Percentiles rank a stretch among this genome's conserved stretches.
These are phyloP conservation scores for Suhomyces maxii DNA, from an alignment of 1,139 yeast species.

Conservation along the genomic window DNA sequence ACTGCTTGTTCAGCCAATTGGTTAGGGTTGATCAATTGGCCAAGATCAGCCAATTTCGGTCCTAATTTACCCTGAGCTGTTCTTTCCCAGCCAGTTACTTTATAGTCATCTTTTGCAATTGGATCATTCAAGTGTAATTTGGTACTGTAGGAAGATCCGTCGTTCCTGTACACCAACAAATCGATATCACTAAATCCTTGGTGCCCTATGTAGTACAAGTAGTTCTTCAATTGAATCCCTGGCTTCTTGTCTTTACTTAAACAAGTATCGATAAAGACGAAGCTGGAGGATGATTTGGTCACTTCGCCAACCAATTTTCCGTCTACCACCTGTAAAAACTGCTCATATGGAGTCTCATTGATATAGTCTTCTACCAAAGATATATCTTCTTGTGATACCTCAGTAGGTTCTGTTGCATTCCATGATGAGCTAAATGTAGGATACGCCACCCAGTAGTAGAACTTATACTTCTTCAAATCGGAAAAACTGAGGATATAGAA, in stretches of 20 bases:
- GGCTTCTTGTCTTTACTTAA: constrained; percentile 44
- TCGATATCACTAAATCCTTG: constrained; percentile 38
- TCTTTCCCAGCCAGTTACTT: constrained; percentile 87
- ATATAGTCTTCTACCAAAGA: neutral
- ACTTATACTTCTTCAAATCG: constrained; percentile 84
- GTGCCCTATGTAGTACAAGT: constrained; percentile 53
- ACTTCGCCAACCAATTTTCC: neutral
- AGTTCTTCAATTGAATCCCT: constrained; percentile 66
- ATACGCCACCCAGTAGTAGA: constrained; percentile 86
- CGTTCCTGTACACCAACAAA: constrained; percentile 34
- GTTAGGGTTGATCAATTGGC: constrained; percentile 74
- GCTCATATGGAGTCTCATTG: constrained; percentile 1
- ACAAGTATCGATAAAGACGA: constrained; percentile 66
- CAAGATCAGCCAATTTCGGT: constrained; percentile 82
- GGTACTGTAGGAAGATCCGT: constrained; percentile 27
- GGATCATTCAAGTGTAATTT: constrained; percentile 20
- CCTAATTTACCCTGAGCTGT: constrained; percentile 69
- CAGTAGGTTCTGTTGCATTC: constrained; percentile 20
- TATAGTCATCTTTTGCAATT: constrained; percentile 19
- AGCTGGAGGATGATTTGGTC: constrained; percentile 14
- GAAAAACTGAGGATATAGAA: constrained; percentile 73
- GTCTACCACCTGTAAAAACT: constrained; percentile 16
- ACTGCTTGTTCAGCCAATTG: constrained; percentile 89
- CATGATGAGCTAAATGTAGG: constrained; percentile 60
- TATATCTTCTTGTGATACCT: neutral